phyloP scores from a whole-genome alignment of 2,329 filamentous ascomycete species.

The Trichoderma simmonsii region DNA sequence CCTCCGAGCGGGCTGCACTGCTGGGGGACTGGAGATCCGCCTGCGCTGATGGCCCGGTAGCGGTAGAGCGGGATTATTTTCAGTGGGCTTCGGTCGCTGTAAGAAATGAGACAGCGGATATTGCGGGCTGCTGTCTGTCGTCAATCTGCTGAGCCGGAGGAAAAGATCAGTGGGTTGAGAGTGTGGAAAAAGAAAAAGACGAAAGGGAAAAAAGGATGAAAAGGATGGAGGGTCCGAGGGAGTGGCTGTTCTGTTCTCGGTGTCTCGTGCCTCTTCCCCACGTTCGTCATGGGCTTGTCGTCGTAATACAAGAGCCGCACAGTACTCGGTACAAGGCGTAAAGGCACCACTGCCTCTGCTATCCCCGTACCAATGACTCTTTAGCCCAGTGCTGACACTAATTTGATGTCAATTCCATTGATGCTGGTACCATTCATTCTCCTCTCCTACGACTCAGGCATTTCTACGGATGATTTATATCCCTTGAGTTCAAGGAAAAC shows the following conservation, averaged over 20 bases:
- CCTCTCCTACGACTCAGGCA: neutral
- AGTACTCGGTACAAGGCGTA: neutral
- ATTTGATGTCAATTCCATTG: neutral
- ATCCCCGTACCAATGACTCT: neutral
- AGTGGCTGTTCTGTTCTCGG: slow-evolving; percentile 1
- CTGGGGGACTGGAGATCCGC: neutral
- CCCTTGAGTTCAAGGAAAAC: neutral
- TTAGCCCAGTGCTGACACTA: neutral
- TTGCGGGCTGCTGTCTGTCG: neutral
- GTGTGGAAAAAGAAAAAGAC: neutral
- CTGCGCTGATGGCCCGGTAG: neutral
- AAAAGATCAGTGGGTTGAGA: neutral
- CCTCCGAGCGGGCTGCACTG: neutral
- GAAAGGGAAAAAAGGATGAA: neutral
- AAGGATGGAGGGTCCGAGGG: neutral
- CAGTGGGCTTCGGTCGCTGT: neutral
- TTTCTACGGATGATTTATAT: neutral
- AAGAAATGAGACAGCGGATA: neutral
- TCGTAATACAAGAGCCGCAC: neutral
- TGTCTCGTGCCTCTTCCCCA: slow-evolving; percentile 15
- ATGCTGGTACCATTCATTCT: neutral
- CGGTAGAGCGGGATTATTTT: neutral
- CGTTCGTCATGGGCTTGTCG: neutral
- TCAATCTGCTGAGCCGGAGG: neutral
- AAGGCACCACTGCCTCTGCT: neutral